Conservation (phyloP, 2,329 filamentous ascomycete genomes). For the Teratosphaeria viscida region DNA sequence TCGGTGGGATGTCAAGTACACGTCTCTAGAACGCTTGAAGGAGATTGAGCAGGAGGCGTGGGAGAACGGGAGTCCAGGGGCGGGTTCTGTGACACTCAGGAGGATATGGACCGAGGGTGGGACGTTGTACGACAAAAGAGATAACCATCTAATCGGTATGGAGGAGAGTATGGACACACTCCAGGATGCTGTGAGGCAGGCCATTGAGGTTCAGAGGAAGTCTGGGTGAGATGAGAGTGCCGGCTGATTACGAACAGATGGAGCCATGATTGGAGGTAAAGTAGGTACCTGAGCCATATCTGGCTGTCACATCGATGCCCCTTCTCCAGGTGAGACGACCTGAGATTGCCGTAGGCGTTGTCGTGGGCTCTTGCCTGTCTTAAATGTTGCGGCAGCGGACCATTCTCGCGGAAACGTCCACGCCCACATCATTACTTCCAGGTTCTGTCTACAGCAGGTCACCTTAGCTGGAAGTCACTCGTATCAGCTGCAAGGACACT, state of each 20-base stretch:
- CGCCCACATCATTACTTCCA: too few relatives aligned
- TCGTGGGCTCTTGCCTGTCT: too few relatives aligned
- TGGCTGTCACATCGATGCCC: too few relatives aligned
- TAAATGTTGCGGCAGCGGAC: too few relatives aligned
- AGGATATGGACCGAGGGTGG: constrained; percentile 65
- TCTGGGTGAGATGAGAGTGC: background rate
- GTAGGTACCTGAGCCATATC: background rate
- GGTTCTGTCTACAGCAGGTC: too few relatives aligned
- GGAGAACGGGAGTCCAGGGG: constrained; percentile 41
- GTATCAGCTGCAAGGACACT: too few relatives aligned
- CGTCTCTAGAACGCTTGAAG: constrained; percentile 43
- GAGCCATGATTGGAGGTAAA: background rate
- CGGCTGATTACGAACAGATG: background rate
- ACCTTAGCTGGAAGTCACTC: too few relatives aligned
- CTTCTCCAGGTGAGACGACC: too few relatives aligned
- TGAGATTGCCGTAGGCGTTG: too few relatives aligned
- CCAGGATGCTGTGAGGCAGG: constrained; percentile 33
- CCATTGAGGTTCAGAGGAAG: constrained; percentile 17
- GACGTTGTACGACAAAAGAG: constrained; percentile 58
- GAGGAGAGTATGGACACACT: constrained; percentile 43
- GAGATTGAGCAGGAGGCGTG: constrained; percentile 50
- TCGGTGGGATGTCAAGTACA: constrained; percentile 45
- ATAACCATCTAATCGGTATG: constrained; percentile 49
- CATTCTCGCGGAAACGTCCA: too few relatives aligned
- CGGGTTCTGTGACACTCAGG: constrained; percentile 50